Evolutionary conservation across 495 filamentous ascomycete genomes (phyloP).

Genomic region (Aspergillus nidulans): DNA sequence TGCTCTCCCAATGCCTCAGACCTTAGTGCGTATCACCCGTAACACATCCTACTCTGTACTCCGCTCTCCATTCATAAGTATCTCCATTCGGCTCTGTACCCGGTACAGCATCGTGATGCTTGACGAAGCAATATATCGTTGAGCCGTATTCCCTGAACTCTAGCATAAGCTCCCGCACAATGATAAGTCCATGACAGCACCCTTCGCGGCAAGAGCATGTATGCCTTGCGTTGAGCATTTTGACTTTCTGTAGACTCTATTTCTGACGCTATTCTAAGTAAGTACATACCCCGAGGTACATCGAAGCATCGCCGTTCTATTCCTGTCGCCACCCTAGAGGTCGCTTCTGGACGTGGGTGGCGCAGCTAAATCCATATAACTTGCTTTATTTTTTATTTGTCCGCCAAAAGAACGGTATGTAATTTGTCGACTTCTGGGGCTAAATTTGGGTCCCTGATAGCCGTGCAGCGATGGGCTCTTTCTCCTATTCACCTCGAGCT

Average conservation of each 20-base stretch:
- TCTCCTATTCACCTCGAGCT: no score
- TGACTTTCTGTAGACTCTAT: constrained; percentile 5
- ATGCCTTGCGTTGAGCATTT: background rate
- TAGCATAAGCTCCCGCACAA: background rate
- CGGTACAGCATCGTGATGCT: background rate
- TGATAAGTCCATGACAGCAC: background rate
- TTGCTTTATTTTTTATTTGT: background rate
- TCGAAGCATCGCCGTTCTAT: background rate
- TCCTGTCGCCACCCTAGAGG: constrained; percentile 22
- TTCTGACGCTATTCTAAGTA: background rate
- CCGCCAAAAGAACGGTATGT: background rate
- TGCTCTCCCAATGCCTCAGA: no score
- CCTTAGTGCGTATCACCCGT: no score
- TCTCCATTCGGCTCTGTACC: no score
- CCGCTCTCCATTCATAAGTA: no score
- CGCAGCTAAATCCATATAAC: constrained; percentile 10
- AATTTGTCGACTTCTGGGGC: background rate
- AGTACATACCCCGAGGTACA: background rate
- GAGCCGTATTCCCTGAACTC: background rate
- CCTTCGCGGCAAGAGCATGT: background rate
- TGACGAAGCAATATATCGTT: background rate
- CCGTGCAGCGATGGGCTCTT: background rate
- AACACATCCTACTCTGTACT: no score
- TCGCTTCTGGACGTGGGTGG: constrained; percentile 14
- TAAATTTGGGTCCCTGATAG: background rate